Conservation (phyloP, 495 filamentous ascomycete genomes). For the Patellaria atrata region DNA sequence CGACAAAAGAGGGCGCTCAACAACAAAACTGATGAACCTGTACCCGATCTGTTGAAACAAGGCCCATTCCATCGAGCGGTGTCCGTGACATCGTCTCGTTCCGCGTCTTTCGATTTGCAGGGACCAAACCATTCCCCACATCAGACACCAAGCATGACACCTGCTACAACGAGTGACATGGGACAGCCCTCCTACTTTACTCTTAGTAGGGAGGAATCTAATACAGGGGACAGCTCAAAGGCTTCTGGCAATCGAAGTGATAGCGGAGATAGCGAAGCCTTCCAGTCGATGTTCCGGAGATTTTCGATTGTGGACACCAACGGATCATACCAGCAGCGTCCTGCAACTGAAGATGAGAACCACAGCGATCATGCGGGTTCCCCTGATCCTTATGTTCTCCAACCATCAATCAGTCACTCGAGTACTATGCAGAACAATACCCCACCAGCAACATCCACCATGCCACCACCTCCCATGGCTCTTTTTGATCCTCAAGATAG, state of each 20-base stretch:
- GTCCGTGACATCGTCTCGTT: constrained; percentile 86
- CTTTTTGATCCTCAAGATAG: constrained; percentile 92
- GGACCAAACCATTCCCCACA: constrained; percentile 56
- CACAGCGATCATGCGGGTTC: constrained; percentile 53
- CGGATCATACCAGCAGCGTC: constrained; percentile 25
- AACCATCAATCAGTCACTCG: constrained; percentile 35
- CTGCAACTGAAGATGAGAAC: constrained; percentile 55
- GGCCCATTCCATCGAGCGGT: constrained; percentile 75
- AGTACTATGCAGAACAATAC: constrained; percentile 29
- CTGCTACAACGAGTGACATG: constrained; percentile 50
- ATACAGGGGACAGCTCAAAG: constrained; percentile 58
- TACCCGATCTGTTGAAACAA: constrained; percentile 81
- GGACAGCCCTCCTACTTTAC: constrained; percentile 90
- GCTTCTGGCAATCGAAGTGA: constrained; percentile 85
- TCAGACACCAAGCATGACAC: constrained; percentile 77
- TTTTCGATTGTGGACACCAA: constrained; percentile 66
- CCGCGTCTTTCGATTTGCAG: constrained; percentile 85
- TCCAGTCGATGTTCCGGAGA: constrained; percentile 69
- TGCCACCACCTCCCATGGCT: constrained; percentile 91
- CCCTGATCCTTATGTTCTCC: constrained; percentile 52
- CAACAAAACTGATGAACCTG: constrained; percentile 58
- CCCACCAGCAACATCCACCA: constrained; percentile 52
- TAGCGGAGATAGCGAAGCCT: constrained; percentile 71
- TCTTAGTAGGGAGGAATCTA: constrained; percentile 48
- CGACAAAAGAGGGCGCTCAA: constrained; percentile 87